Evolutionary conservation across 1,284 basidiomycete species (phyloP).

Genomic region (Ceratorhiza oryzae-sativae): DNA sequence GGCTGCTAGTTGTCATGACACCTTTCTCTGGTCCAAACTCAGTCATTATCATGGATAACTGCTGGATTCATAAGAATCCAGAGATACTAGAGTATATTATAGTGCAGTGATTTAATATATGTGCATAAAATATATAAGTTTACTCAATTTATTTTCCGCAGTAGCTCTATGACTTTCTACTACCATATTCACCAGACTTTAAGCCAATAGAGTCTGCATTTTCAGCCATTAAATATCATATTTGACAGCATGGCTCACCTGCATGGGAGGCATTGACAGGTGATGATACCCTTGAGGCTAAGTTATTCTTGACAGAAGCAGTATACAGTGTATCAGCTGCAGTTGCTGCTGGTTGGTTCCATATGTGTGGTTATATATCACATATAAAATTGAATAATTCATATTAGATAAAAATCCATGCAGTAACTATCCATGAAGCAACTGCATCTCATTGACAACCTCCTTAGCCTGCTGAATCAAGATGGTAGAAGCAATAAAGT

Average conservation of each 20-base stretch:
- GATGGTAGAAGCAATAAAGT: neutral
- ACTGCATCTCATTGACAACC: neutral
- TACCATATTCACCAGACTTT: slow-evolving; percentile 52
- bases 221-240: slow-evolving; percentile 46
- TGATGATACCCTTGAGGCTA: neutral
- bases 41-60: no score
- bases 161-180: slow-evolving; percentile 45
- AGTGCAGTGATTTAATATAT: no score
- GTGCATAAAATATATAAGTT: neutral
- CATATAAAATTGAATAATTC: neutral
- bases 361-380: slow-evolving; percentile 29
- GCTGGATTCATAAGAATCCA: no score
- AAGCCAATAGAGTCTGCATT: slow-evolving; percentile 51
- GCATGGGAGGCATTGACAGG: slow-evolving; percentile 17
- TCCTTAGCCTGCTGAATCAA: neutral
- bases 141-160: neutral
- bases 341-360: slow-evolving; percentile 35
- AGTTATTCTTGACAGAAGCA: neutral
- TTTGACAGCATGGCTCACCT: slow-evolving; percentile 36
- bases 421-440: neutral
- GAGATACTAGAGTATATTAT: no score
- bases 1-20: no score
- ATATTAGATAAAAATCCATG: neutral
- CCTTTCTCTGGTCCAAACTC: no score
- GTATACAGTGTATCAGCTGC: slow-evolving; percentile 22